Evolutionary conservation across 140 eudicot genomes (phyloP).

Genomic region (Senecio squalidus): DNA sequence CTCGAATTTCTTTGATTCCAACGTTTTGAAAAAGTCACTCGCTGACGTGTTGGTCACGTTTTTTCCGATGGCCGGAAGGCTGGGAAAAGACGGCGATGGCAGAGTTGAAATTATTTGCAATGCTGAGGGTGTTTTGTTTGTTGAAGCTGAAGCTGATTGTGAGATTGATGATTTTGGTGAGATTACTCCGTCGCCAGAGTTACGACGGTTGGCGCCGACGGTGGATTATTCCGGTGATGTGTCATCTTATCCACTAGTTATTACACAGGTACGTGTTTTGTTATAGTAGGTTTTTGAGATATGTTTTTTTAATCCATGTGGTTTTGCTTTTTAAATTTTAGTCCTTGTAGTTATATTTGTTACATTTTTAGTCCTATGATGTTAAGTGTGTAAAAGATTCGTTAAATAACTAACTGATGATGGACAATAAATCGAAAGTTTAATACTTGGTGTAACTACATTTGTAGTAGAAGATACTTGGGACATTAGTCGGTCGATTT

Average conservation of each 20-base stretch:
- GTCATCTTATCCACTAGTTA: slow-evolving; percentile 22
- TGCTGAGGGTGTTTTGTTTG: slow-evolving; percentile 37
- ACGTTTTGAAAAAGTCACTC: slow-evolving; percentile 21
- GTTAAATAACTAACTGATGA: no score
- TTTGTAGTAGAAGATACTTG: no score
- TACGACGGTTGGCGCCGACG: slow-evolving; percentile 26
- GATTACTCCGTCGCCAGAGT: slow-evolving; percentile 31
- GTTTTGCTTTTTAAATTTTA: background rate
- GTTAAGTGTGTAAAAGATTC: no score
- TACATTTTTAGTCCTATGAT: background rate
- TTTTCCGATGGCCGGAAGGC: slow-evolving; percentile 44
- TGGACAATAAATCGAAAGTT: no score
- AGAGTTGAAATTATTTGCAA: slow-evolving; percentile 31
- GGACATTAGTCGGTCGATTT: no score
- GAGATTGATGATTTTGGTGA: slow-evolving; percentile 28
- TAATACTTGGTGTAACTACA: no score
- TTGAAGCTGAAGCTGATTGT: slow-evolving; percentile 35
- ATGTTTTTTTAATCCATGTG: background rate
- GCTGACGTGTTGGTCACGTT: slow-evolving; percentile 38
- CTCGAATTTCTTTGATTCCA: slow-evolving; percentile 17
- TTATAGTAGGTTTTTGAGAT: background rate
- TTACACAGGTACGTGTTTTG: slow-evolving; percentile 25
- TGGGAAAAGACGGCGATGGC: slow-evolving; percentile 22
- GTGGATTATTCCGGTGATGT: slow-evolving; percentile 31
- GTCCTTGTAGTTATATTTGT: background rate